A percentile compares a stretch with the other conserved stretches of the same genome.
Evolutionary conservation across 495 filamentous ascomycete genomes (phyloP).

Genomic region (Delitschia confertaspora): DNA sequence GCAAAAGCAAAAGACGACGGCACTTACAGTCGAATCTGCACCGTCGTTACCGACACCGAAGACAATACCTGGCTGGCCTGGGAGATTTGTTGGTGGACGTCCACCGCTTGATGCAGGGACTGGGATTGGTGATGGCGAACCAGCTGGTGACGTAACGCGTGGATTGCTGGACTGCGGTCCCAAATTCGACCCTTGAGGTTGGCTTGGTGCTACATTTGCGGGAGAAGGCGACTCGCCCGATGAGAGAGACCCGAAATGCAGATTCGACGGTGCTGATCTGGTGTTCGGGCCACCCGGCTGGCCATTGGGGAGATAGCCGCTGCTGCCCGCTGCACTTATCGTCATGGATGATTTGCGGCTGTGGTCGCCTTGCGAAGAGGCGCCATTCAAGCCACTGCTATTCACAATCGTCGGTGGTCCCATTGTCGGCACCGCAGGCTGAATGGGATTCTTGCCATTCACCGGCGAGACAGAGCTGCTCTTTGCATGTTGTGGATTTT

Average conservation of each 20-base stretch:
- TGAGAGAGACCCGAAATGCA: conserved; percentile 65
- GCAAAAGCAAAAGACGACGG: background rate
- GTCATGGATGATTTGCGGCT: conserved; percentile 76
- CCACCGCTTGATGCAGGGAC: conserved; percentile 61
- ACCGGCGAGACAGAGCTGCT: conserved; percentile 64
- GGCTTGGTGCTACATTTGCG: conserved; percentile 50
- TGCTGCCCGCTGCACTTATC: conserved; percentile 70
- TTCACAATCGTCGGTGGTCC: conserved; percentile 51
- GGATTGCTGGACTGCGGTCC: conserved; percentile 38
- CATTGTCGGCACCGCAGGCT: conserved; percentile 54
- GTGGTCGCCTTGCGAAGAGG: conserved; percentile 56
- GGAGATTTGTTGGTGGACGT: conserved; percentile 63
- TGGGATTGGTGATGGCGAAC: conserved; percentile 84
- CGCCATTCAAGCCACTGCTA: conserved; percentile 52
- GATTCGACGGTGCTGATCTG: conserved; percentile 43
- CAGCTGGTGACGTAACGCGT: conserved; percentile 52
- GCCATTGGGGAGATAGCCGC: conserved; percentile 67
- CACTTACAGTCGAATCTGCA: conserved; percentile 59
- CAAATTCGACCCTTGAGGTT: conserved; percentile 46
- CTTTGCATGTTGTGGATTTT: conserved; percentile 69
- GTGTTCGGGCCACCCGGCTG: conserved; percentile 50
- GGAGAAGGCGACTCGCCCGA: conserved; percentile 58
- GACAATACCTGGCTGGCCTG: conserved; percentile 50
- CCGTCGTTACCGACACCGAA: conserved; percentile 66
- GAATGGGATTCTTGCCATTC: conserved; percentile 70